phyloP scores from a whole-genome alignment of 805 yeast species.

The Pichia cephalocereana region DNA sequence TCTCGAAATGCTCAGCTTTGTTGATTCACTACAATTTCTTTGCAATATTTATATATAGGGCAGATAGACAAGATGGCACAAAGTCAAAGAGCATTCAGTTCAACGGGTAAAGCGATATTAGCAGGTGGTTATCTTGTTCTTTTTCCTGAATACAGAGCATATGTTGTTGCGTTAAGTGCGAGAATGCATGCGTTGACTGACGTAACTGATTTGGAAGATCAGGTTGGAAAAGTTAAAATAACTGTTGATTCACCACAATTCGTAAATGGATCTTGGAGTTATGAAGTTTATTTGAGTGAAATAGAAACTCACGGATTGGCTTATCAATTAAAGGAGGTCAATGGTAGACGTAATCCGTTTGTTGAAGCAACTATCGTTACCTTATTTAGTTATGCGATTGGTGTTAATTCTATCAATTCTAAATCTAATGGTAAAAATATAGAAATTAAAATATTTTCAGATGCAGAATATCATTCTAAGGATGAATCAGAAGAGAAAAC shows the following conservation, averaged over 20 bases:
- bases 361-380: slow-evolving; percentile 52
- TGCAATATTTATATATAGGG: too few species aligned
- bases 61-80: neutral
- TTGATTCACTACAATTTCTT: too few species aligned
- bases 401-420: slow-evolving; percentile 14
- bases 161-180: slow-evolving; percentile 80
- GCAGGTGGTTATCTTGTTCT: slow-evolving; percentile 94
- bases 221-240: slow-evolving; percentile 21
- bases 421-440: slow-evolving; percentile 23
- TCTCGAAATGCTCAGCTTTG: too few species aligned
- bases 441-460: slow-evolving; percentile 63
- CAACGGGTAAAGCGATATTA: slow-evolving; percentile 91
- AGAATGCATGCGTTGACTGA: slow-evolving; percentile 67
- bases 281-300: slow-evolving; percentile 23
- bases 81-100: slow-evolving; percentile 51
- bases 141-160: slow-evolving; percentile 65
- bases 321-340: slow-evolving; percentile 7
- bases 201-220: neutral
- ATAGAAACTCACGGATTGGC: slow-evolving; percentile 6
- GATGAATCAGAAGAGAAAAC: slow-evolving; percentile 30
- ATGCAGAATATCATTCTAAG: slow-evolving; percentile 84
- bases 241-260: slow-evolving; percentile 72
- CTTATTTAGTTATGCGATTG: slow-evolving; percentile 41
- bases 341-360: slow-evolving; percentile 54
- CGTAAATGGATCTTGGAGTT: slow-evolving; percentile 59